These are phyloP conservation scores for Syzygium jambos DNA, from an alignment of 345 rosid species.

Conservation along the genomic window DNA sequence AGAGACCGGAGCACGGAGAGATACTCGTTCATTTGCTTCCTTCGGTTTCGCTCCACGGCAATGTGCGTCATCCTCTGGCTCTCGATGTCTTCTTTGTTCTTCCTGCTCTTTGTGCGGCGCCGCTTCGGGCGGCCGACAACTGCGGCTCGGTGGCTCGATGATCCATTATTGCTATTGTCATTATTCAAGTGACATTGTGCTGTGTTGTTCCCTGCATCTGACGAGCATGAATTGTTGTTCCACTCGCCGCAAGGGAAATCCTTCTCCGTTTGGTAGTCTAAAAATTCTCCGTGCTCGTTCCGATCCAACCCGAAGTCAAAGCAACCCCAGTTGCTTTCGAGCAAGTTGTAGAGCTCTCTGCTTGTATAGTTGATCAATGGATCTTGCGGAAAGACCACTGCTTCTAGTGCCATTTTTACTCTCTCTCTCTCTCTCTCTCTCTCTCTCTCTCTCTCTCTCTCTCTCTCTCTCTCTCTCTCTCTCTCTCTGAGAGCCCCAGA, in stretches of 20 bases:
- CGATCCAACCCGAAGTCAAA: conserved; percentile 8
- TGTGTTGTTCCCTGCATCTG: not conserved
- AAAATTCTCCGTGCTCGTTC: conserved; percentile 18
- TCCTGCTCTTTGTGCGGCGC: conserved; percentile 49
- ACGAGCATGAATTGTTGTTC: conserved; percentile 1
- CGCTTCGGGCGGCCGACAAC: conserved; percentile 32
- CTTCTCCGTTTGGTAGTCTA: conserved; percentile 27
- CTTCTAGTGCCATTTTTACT: conserved; percentile 61
- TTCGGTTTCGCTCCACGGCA: conserved; percentile 92
- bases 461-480: not conserved
- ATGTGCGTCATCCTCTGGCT: conserved; percentile 96
- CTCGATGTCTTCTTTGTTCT: conserved; percentile 79
- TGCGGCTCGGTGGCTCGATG: not conserved
- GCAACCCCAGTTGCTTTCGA: conserved; percentile 26
- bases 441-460: not conserved
- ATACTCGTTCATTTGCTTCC: conserved; percentile 91
- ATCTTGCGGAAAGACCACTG: conserved; percentile 47
- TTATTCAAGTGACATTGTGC: not conserved
- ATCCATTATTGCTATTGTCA: not conserved
- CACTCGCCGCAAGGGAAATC: conserved; percentile 17
- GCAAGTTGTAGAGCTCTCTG: conserved; percentile 38
- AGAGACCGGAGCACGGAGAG: conserved; percentile 69
- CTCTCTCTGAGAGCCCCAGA: too few species aligned
- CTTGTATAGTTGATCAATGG: conserved; percentile 17
- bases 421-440: not conserved